Base-by-base conservation (phyloP, 2,329 filamentous ascomycete genomes). In the Coniochaeta sp. region DNA sequence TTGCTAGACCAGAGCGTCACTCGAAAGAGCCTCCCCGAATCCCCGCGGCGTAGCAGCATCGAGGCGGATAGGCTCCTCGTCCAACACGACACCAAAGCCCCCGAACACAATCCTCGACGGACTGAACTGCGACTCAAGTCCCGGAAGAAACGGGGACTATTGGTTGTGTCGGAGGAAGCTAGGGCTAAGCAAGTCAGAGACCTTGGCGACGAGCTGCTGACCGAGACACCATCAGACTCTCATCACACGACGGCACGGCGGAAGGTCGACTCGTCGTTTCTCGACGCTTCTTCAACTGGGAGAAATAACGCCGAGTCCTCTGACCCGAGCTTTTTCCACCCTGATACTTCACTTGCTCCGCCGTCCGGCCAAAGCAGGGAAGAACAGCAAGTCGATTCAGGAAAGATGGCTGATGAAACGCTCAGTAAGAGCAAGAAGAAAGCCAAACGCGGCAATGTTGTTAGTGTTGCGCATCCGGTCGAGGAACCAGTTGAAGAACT, bases 61-160 rank as follows among this genome's bases (percentile, higher is more conserved):
- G 9, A 28, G 16, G 47, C n/a, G 17, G 26, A 52, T 12, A n/a
- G 8, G n/a, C 19, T 24, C 19, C 47, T 10, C n/a, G 24, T 52
- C 9, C 47, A 52, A 24, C 22, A 52, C 2, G 24, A 28, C 4
- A 4, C 22, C 30, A 7, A 17, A 17, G 22, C 47, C 12, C 22
- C 10, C n/a, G 8, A 52, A 2, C 58, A 59, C 6, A 52, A 52
- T 19, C 36, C 47, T 52, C 14, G 59, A 63, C 4, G 64, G 67
- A 22, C 55, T 30, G 55, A 57, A 30, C 32, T 57, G 36, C 55
- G 38, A 2, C 38, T 57, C 14, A 57, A 57, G n/a, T 44, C 55
- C 14, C 6, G 17, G 12, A 40, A n/a, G 24, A 57, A 44, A 30
- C 55, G 36, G 3, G 55, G 55, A 12, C 19, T 57, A 22, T 34